Base-by-base conservation (phyloP, 2,329 filamentous ascomycete genomes). In the Seiridium cupressi region DNA sequence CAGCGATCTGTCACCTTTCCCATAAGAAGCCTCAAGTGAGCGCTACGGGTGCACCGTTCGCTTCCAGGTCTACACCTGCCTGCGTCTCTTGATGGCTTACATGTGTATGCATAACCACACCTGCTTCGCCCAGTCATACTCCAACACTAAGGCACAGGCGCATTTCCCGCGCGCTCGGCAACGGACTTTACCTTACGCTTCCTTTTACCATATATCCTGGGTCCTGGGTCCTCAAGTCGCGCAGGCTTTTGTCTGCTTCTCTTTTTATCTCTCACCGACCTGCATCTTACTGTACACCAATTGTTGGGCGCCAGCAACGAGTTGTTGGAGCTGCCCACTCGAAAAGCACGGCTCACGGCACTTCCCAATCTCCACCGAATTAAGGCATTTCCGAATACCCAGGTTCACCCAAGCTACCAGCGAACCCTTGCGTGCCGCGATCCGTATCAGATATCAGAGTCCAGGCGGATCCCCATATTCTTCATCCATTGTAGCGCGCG, bases 401-500 rank as follows among this genome's bases (percentile, higher is more conserved):
- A 47, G 42, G 44, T 34, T 36, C 40, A 57, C 31, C 40, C 55
- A 46, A 51, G 44, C 36, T 26, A 34, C 55, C 34, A 48, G 18
- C n/a, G 36, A 46, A 46, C 35, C 44, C 46, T 51, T 58, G 55
- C 32, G 44, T 58, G 55, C 55, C 55, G 55, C 46, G 46, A 49
- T 58, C 55, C 55, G 55, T 26, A 49, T 35, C 31, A 36, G 34
- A 48, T 8, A 57, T 11, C 55, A 32, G 42, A 51, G 18, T 35
- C 42, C 54, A 46, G 31, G 36, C 46, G 42, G 18, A 40, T 58
- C 55, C 42, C 55, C 55, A 58, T 58, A 58, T 36, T 26, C n/a
- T 42, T 49, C 34, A 11, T n/a, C 6, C 36, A n/a, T 11, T 46
- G 44, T 58, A 51, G 55, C 55, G 55, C 55, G 55, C 55, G 55